Evolutionary conservation across 192 early-diverging fungal genomes (phyloP).

Genomic region (Backusella tuberculispora): DNA sequence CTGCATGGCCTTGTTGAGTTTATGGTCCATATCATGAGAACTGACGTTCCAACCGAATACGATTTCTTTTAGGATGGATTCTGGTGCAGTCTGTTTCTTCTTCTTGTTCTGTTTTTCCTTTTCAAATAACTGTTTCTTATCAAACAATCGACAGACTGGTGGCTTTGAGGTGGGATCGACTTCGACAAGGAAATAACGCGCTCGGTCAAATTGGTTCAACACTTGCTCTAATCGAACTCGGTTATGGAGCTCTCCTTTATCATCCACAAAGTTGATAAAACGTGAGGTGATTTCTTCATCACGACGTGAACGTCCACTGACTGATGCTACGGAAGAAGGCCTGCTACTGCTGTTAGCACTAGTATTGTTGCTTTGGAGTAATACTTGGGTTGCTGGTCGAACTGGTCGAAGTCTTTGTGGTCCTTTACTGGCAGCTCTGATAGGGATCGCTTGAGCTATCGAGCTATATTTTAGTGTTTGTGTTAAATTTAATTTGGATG

Average conservation of each 20-base stretch:
- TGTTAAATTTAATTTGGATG: neutral
- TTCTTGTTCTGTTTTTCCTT: slow-evolving; percentile 54
- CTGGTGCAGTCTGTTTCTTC: slow-evolving; percentile 43
- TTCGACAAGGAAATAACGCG: slow-evolving; percentile 50
- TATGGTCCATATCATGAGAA: slow-evolving; percentile 53
- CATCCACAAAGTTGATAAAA: slow-evolving; percentile 49
- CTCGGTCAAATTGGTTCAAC: slow-evolving; percentile 46
- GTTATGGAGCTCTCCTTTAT: slow-evolving; percentile 44
- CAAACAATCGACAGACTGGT: slow-evolving; percentile 57
- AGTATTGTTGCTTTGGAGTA: neutral
- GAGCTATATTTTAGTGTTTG: slow-evolving; percentile 8
- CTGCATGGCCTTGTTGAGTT: slow-evolving; percentile 47
- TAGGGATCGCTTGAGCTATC: slow-evolving; percentile 9
- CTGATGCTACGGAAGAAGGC: neutral
- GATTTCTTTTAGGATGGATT: slow-evolving; percentile 48
- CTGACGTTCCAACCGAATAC: slow-evolving; percentile 57
- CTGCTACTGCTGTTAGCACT: neutral
- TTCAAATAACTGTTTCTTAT: slow-evolving; percentile 54
- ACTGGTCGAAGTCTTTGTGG: slow-evolving; percentile 4
- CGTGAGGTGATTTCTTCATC: slow-evolving; percentile 56
- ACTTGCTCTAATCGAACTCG: slow-evolving; percentile 32
- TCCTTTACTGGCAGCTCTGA: neutral
- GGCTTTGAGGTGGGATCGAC: slow-evolving; percentile 42
- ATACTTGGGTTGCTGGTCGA: slow-evolving; percentile 6
- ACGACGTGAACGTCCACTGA: slow-evolving; percentile 40